These are phyloP conservation scores for Colletotrichum siamense DNA, from an alignment of 2,329 filamentous ascomycete genomes.

Conservation along the genomic window DNA sequence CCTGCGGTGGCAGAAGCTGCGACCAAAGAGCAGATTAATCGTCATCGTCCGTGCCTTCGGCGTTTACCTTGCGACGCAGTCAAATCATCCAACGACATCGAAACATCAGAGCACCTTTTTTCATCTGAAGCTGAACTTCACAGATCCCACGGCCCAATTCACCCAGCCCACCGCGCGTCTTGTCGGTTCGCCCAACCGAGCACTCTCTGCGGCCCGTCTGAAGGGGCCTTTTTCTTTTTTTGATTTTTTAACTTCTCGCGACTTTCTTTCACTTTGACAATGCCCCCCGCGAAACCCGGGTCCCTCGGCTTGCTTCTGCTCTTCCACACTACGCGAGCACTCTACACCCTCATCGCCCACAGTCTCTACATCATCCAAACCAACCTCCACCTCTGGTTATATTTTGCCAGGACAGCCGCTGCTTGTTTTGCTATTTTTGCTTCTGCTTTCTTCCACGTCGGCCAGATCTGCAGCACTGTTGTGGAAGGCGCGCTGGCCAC, in stretches of 20 bases:
- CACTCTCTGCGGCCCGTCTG: background rate
- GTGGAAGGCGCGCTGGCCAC: background rate
- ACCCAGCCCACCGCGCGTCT: background rate
- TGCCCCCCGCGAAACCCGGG: background rate
- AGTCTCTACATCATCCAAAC: background rate
- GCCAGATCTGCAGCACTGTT: background rate
- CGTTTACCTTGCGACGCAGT: background rate
- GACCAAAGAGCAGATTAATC: background rate
- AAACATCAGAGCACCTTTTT: constrained; percentile 14
- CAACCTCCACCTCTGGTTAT: background rate
- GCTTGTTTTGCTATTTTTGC: background rate
- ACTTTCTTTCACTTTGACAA: background rate
- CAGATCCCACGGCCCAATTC: background rate
- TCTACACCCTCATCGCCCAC: background rate
- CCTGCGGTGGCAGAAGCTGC: background rate
- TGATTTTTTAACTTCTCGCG: background rate
- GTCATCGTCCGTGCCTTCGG: background rate
- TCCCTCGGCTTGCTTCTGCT: background rate
- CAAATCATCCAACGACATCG: background rate
- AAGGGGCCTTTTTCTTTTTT: background rate
- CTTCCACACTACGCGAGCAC: background rate
- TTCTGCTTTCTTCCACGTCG: background rate
- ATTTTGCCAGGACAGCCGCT: background rate
- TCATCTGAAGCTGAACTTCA: constrained; percentile 9
- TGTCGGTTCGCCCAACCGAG: background rate